Conservation (phyloP, 2,329 filamentous ascomycete species). For the Nothopassalora personata region DNA sequence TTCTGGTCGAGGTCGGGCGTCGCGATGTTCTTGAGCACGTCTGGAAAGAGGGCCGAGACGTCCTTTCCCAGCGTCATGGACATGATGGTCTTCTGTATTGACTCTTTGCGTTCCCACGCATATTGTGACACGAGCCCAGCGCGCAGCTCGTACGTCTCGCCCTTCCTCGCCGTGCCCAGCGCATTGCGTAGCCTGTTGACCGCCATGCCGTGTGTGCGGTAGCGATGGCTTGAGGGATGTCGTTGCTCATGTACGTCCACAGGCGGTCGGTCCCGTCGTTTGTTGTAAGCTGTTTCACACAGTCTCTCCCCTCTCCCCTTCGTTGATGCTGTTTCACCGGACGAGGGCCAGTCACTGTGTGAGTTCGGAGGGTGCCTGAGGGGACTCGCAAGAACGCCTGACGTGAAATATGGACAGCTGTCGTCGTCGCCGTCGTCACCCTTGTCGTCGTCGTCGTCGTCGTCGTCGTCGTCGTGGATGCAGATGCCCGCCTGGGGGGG, state of each 20-base stretch:
- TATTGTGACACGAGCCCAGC: slow-evolving; percentile 95
- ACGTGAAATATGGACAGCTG: neutral
- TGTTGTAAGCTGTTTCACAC: neutral
- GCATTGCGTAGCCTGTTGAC: slow-evolving; percentile 94
- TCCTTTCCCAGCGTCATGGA: slow-evolving; percentile 99
- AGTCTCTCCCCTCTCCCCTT: no score
- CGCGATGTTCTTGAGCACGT: slow-evolving; percentile 98
- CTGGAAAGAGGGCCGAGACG: slow-evolving; percentile 92
- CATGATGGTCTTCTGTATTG: slow-evolving; percentile 99
- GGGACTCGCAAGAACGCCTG: neutral
- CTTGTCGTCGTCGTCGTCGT: neutral
- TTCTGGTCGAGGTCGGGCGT: slow-evolving; percentile 94
- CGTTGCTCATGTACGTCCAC: neutral
- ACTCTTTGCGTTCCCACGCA: slow-evolving; percentile 97
- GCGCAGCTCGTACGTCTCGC: slow-evolving; percentile 95
- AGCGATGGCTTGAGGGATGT: neutral
- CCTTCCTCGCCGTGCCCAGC: slow-evolving; percentile 88
- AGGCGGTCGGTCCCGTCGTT: neutral
- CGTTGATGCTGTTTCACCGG: neutral
- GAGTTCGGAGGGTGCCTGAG: neutral
- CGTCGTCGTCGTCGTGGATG: no score
- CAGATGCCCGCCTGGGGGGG: no score
- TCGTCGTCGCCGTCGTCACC: neutral
- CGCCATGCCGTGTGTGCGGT: slow-evolving; percentile 57
- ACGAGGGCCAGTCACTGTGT: neutral